Base-by-base conservation (phyloP, 305 asterid genomes). In the Plantago lanceolata region DNA sequence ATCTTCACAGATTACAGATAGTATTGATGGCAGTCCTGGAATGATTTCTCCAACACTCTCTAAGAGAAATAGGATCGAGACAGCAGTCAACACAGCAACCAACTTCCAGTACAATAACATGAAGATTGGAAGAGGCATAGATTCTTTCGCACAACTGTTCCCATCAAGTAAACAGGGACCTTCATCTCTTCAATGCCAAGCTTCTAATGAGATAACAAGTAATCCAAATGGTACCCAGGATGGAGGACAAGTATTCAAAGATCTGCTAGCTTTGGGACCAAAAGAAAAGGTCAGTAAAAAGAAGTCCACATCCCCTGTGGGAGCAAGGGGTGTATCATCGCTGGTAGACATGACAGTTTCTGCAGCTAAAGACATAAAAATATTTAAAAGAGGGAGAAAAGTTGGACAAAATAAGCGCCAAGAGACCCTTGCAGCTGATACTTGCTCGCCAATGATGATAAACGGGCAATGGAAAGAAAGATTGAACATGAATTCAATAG, bases 31-130 rank as follows among this genome's bases (percentile, higher is more conserved):
- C 37, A 26, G 54, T 64, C 74, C 75, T 7, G 76, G 77, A 73
- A 68, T 78, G 78, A 72, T 71, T 54, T 85, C 84, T 73, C 95
- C 95, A 50, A 62, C 70, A 49, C 83, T 76, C 51, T 76, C 58
- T 64, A 85, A 85, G 84, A 92, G 81, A 72, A 87, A 70, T 80
- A 87, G 97, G 78, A 83, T 78, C 3, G 86, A 80, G 71, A 81
- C 78, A 76, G 70, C 52, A 45, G 70, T 80, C 16, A 70, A 54
- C 68, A 50, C 76, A 54, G 79, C 67, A 67, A 54, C 76, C 70
- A 69, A 68, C 78, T 61, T 48, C 47, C 70, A 70, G 69, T 58
- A 68, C 21, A 68, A 28, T 71, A 53, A 51, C 28, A 64, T 17
- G 59, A 68, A 45, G 48, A 18, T 31, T 61, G 61, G 15, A 44